Conservation (phyloP, 805 yeast species). For the Starmerella vaccinii region DNA sequence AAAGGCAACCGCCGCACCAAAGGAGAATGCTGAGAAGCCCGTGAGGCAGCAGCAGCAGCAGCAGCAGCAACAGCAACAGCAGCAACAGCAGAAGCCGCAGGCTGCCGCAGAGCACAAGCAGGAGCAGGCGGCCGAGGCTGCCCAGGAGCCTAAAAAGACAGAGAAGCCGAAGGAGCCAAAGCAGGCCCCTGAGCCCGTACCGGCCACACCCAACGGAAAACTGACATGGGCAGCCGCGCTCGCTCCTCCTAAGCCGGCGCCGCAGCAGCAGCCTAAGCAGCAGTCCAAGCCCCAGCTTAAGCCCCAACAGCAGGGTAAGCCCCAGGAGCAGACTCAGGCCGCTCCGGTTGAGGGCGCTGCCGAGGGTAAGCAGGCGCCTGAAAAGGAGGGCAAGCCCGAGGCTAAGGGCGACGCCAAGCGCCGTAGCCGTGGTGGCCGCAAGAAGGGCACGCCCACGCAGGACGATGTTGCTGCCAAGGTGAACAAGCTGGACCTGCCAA, state of each 20-base stretch:
- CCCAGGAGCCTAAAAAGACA: background rate
- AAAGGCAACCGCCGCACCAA: background rate
- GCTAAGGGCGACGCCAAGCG: conserved; percentile 7
- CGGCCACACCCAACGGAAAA: conserved; percentile 16
- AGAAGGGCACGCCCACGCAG: conserved; percentile 10
- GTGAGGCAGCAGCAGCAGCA: background rate
- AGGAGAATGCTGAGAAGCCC: background rate
- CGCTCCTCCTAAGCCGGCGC: conserved; percentile 17
- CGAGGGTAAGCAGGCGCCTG: background rate
- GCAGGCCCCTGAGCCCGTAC: conserved; percentile 13
- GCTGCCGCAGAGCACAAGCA: background rate
- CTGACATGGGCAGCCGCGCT: conserved; percentile 25
- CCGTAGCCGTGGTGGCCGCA: conserved; percentile 4
- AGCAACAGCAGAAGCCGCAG: background rate
- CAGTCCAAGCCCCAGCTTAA: conserved; percentile 2
- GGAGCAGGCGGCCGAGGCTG: background rate
- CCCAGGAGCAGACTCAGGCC: background rate
- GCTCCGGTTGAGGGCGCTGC: background rate
- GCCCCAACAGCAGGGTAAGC: background rate
- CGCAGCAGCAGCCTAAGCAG: background rate
- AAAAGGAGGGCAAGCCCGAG: conserved; percentile 2
- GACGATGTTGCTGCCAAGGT: conserved; percentile 12
- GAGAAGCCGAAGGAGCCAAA: conserved; percentile 5
- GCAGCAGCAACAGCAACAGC: background rate
- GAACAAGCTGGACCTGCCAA: conserved; percentile 15